These are phyloP conservation scores for Blepharisma japonicum DNA, from an alignment of 73 alveolate genomes.

Conservation along the genomic window DNA sequence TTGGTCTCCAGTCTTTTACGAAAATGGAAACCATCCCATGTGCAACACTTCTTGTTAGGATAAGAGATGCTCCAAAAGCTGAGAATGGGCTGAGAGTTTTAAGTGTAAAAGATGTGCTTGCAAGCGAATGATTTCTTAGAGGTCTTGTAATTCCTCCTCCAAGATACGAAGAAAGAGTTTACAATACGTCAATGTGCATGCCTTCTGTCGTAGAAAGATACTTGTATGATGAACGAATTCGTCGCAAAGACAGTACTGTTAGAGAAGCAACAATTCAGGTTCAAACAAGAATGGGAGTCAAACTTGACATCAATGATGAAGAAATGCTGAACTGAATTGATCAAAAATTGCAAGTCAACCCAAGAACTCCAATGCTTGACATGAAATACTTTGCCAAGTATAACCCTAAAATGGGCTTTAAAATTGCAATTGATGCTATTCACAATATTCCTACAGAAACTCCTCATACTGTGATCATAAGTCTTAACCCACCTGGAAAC, in stretches of 20 bases:
- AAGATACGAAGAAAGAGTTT: conserved; percentile 55
- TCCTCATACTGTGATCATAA: conserved; percentile 47
- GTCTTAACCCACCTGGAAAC: conserved; percentile 60
- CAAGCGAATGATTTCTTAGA: conserved; percentile 39
- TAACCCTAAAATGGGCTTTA: conserved; percentile 56
- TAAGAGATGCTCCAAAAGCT: conserved; percentile 65
- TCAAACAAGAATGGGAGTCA: background rate
- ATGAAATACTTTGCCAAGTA: conserved; percentile 64
- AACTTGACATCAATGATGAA: conserved; percentile 23
- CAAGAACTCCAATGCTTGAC: conserved; percentile 55
- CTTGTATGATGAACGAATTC: conserved; percentile 40
- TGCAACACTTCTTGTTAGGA: conserved; percentile 73
- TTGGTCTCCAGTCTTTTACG: conserved; percentile 56
- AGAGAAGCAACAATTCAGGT: conserved; percentile 30
- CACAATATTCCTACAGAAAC: conserved; percentile 66
- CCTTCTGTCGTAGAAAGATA: conserved; percentile 52
- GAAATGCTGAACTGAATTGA: conserved; percentile 36
- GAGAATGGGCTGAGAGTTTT: conserved; percentile 73
- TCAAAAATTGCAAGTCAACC: conserved; percentile 16
- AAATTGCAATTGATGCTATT: conserved; percentile 67
- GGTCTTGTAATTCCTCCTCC: conserved; percentile 62
- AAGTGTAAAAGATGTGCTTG: conserved; percentile 41
- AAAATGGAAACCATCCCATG: conserved; percentile 81
- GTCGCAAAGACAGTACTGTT: conserved; percentile 44
- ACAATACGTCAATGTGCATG: conserved; percentile 53